These are phyloP conservation scores for Panaeolus cyanescens DNA, from an alignment of 768 basidiomycete species.

Conservation along the genomic window DNA sequence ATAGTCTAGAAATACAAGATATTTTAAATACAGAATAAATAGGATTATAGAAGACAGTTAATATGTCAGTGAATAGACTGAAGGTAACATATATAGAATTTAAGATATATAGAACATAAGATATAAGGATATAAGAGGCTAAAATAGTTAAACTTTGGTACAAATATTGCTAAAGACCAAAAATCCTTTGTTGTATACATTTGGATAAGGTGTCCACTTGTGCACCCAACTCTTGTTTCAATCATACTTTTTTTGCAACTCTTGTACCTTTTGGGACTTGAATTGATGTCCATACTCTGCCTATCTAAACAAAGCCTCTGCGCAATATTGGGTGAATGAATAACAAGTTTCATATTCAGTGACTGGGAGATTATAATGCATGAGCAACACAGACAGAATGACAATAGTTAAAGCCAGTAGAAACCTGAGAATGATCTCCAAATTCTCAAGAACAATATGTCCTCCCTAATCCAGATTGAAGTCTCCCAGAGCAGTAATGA, in stretches of 20 bases:
- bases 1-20: too few species aligned
- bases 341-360: not conserved
- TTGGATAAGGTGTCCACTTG: not conserved
- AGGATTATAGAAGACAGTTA: too few species aligned
- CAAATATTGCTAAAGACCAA: not conserved
- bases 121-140: too few species aligned
- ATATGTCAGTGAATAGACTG: too few species aligned
- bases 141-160: too few species aligned
- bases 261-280: not conserved
- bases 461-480: not conserved
- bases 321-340: slow-evolving; percentile 4
- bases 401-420: slow-evolving; percentile 5
- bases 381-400: slow-evolving; percentile 2
- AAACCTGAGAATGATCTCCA: not conserved
- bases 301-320: not conserved
- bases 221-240: not conserved
- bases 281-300: not conserved
- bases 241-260: not conserved
- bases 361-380: slow-evolving; percentile 1
- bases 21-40: too few species aligned
- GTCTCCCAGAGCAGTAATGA: slow-evolving; percentile 5
- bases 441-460: not conserved
- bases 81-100: too few species aligned
- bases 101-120: too few species aligned
- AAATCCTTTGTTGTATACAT: not conserved